Percentiles rank a stretch among this genome's conserved stretches.
Evolutionary conservation across 2,329 filamentous ascomycete genomes (phyloP).

Genomic region (Aspergillus nomiae): DNA sequence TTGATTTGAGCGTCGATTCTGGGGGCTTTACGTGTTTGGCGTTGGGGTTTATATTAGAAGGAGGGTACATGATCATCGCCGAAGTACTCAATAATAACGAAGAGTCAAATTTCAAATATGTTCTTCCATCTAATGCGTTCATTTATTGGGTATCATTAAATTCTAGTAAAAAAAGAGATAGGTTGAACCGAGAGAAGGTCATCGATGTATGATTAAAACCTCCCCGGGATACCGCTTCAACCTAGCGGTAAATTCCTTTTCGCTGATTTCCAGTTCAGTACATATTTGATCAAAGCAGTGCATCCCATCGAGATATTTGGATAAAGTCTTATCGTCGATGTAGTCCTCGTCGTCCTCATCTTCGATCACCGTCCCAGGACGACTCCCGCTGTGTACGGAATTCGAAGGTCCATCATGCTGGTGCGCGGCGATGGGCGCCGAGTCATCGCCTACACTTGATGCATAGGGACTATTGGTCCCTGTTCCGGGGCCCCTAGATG

Average conservation of each 20-base stretch:
- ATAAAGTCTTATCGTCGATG: conserved; percentile 40
- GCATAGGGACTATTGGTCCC: conserved; percentile 35
- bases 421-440: conserved; percentile 18
- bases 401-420: conserved; percentile 19
- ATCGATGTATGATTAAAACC: conserved; percentile 51
- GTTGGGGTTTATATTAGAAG: conserved; percentile 3
- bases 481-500: conserved; percentile 32
- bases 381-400: conserved; percentile 32
- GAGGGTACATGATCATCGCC: neutral
- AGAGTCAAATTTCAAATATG: neutral
- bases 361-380: conserved; percentile 19
- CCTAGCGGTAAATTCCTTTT: conserved; percentile 46
- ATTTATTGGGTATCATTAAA: conserved; percentile 16
- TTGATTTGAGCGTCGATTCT: neutral
- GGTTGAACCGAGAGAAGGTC: conserved; percentile 15
- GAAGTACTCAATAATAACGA: neutral
- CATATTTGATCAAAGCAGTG: conserved; percentile 55
- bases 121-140: neutral
- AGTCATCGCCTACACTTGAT: conserved; percentile 23
- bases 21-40: neutral
- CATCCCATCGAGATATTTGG: conserved; percentile 49
- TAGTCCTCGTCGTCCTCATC: conserved; percentile 37
- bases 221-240: conserved; percentile 48
- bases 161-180: neutral
- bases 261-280: conserved; percentile 51